Base-by-base conservation (phyloP, 106 monocot species). In the Dioscorea dumetorum region DNA sequence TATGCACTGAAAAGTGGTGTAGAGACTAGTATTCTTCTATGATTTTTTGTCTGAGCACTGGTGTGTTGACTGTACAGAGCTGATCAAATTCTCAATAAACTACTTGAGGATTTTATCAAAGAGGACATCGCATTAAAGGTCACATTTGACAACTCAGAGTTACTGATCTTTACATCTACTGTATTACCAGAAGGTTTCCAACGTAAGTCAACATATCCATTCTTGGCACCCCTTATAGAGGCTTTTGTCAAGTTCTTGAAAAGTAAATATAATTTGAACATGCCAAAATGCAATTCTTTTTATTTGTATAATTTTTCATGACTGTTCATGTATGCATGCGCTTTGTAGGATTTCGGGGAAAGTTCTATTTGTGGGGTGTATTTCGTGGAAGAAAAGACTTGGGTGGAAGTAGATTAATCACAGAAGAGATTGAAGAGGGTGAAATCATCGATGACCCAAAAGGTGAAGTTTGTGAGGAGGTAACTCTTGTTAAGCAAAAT, bases 111-210 rank as follows among this genome's bases (percentile, higher is more conserved):
- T 35, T 48, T 84, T 15, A 84, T 69, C 33, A 65, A 69, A 17
- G 58, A 73, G 24, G 80, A 81, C 63, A 69, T 84, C 20, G 32
- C 76, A 48, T 24, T 88, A 34, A 76, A 76, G 67, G 59, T 73
- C 70, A 62, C 53, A 24, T 62, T 84, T 67, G 75, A 74, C 73
- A 48, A 73, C 18, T 76, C 70, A 56, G 84, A 84, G 65, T 70
- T 88, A 63, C 84, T 88, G 15, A 41, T 79, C 33, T 84, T 84
- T 48, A 51, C 84, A 18, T 84, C 88, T 48, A 34, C 58, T 33
- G 19, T 88, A 34, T 66, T 88, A 50, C 84, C 84, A 2, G 50
- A 63, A 68, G 17, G 74, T 22, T 70, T 24, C 21, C 74, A 76
- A 3, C 76, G 88, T 88, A 74, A 82, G 88, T 78, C 16, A n/a